phyloP scores from a whole-genome alignment of 345 rosid genomes.

The Acer yangbiense region DNA sequence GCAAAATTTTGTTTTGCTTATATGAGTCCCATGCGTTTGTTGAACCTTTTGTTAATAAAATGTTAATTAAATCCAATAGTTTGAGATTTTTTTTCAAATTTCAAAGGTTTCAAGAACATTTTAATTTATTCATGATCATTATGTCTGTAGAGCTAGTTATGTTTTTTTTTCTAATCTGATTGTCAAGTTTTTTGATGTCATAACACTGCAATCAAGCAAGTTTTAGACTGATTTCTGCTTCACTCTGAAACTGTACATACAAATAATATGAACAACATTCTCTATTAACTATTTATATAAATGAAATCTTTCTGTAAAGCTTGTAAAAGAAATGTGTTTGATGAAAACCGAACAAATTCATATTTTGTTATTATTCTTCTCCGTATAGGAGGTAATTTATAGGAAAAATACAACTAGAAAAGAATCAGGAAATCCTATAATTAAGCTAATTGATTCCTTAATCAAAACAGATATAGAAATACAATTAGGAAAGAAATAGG shows the following conservation, averaged over 20 bases:
- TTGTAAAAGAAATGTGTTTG: no score
- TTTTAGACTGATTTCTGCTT: not conserved
- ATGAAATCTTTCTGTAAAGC: no score
- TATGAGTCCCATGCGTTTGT: not conserved
- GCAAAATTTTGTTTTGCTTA: not conserved
- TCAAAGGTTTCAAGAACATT: not conserved
- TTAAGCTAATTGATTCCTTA: no score
- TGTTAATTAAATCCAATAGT: not conserved
- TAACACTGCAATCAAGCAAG: not conserved
- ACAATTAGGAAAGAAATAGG: no score
- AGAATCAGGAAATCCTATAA: no score
- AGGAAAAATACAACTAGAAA: no score
- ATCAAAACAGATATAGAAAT: no score
- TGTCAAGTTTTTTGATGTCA: not conserved
- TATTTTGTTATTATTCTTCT: no score
- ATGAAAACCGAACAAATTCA: no score
- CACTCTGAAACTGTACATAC: no score
- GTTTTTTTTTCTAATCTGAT: not conserved
- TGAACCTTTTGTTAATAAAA: not conserved
- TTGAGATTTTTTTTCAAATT: not conserved
- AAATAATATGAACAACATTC: not conserved
- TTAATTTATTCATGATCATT: not conserved
- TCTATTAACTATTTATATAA: no score
- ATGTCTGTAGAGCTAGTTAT: not conserved
- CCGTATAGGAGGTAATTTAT: no score